These are phyloP conservation scores for Leishmania aethiopica DNA, from an alignment of 208 protist genomes.

Conservation along the genomic window DNA sequence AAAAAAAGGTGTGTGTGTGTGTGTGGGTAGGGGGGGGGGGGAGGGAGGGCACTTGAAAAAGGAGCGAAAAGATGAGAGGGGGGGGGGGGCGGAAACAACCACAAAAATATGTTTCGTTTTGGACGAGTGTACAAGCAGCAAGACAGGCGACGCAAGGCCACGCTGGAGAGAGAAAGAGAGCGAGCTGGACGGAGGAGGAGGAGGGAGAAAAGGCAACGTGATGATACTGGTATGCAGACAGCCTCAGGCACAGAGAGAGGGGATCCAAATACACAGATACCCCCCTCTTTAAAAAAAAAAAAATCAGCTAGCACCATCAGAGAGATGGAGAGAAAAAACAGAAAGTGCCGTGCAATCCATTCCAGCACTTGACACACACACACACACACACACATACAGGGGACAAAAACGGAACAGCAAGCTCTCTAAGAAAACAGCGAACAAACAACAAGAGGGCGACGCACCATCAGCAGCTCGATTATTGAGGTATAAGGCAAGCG, in stretches of 20 bases:
- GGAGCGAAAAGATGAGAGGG: background rate
- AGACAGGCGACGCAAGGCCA: too few relatives aligned
- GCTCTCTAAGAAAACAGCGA: background rate
- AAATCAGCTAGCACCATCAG: too few relatives aligned
- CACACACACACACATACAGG: background rate
- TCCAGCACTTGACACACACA: background rate
- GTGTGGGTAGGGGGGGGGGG: background rate
- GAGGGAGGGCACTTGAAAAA: background rate
- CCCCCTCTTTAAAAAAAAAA: too few relatives aligned
- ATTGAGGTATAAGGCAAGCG: background rate
- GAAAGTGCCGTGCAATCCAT: background rate
- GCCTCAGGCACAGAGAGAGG: too few relatives aligned
- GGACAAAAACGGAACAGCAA: background rate
- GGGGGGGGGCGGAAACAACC: background rate
- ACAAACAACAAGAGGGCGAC: background rate
- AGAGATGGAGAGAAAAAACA: too few relatives aligned
- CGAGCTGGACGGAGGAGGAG: too few relatives aligned
- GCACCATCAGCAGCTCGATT: background rate
- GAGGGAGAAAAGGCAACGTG: too few relatives aligned
- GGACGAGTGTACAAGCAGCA: too few relatives aligned
- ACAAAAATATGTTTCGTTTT: background rate
- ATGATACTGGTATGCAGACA: too few relatives aligned
- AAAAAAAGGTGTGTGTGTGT: too few relatives aligned
- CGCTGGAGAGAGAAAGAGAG: too few relatives aligned
- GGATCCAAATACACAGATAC: too few relatives aligned